Conservation (phyloP, 305 asterid species). For the Salvia sclarea region DNA sequence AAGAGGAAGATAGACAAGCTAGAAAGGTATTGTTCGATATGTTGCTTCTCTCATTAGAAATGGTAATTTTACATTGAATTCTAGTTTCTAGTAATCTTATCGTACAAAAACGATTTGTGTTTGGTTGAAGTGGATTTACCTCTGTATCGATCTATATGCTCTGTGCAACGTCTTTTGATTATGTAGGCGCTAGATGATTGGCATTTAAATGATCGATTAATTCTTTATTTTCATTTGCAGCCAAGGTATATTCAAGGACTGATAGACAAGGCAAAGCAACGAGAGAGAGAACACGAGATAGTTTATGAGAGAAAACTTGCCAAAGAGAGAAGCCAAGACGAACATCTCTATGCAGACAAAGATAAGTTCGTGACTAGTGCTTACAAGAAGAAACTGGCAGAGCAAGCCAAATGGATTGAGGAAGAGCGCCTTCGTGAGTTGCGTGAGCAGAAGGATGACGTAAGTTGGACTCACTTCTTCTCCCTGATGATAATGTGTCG, state of each 20-base stretch:
- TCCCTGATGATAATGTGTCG: not conserved
- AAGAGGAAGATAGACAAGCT: conserved; percentile 60
- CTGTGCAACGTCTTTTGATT: not conserved
- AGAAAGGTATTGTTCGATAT: conserved; percentile 51
- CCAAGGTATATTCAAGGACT: conserved; percentile 68
- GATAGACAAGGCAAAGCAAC: conserved; percentile 70
- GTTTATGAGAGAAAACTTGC: conserved; percentile 87
- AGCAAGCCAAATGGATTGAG: conserved; percentile 85
- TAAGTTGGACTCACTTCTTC: conserved; percentile 39
- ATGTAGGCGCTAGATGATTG: conserved; percentile 1
- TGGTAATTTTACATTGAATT: conserved; percentile 15
- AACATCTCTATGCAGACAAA: conserved; percentile 75
- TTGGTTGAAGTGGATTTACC: not conserved
- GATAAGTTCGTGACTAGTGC: conserved; percentile 86
- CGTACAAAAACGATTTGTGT: not conserved
- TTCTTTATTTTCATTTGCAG: conserved; percentile 44
- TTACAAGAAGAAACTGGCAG: conserved; percentile 86
- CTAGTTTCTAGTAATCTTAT: not conserved
- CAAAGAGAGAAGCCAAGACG: conserved; percentile 83
- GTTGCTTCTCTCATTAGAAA: conserved; percentile 19
- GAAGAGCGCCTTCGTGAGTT: conserved; percentile 87
- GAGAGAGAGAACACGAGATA: conserved; percentile 84
- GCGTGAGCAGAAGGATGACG: conserved; percentile 81
- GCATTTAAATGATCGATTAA: not conserved
- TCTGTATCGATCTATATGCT: not conserved